Percentiles rank a stretch among this genome's conserved stretches.
Evolutionary conservation across 2,329 filamentous ascomycete species (phyloP).

Genomic region (Botrytis porri): DNA sequence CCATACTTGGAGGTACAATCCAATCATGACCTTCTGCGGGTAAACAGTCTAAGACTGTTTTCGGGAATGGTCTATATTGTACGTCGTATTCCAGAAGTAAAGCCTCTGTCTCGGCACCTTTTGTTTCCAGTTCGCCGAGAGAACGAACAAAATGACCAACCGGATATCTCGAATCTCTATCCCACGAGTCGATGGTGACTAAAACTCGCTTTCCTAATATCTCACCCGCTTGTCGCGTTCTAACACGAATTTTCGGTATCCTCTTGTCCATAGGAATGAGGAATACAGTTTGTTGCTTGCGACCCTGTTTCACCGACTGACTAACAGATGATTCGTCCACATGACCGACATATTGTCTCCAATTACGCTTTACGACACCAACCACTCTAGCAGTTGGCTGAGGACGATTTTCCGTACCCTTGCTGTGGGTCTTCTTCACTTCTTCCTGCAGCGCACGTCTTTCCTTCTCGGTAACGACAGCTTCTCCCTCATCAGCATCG

Average conservation of each 20-base stretch:
- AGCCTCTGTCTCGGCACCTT: conserved; percentile 96
- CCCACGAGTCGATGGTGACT: conserved; percentile 93
- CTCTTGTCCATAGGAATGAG: conserved; percentile 97
- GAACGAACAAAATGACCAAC: conserved; percentile 92
- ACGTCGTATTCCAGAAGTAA: conserved; percentile 93
- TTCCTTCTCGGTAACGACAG: conserved; percentile 85
- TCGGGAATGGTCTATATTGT: conserved; percentile 95
- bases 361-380: conserved; percentile 90
- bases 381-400: conserved; percentile 92
- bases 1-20: conserved; percentile 77
- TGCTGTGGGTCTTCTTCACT: conserved; percentile 79
- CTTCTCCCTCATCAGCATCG: conserved; percentile 72
- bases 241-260: conserved; percentile 90
- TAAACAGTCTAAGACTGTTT: conserved; percentile 89
- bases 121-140: conserved; percentile 89
- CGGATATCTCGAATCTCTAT: conserved; percentile 87
- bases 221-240: conserved; percentile 85
- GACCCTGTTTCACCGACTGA: conserved; percentile 68
- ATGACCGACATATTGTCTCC: conserved; percentile 96
- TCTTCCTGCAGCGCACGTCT: conserved; percentile 85
- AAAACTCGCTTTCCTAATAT: conserved; percentile 87
- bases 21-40: conserved; percentile 90
- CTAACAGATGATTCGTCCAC: conserved; percentile 84
- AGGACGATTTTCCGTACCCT: conserved; percentile 69
- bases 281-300: conserved; percentile 89